These are phyloP conservation scores for Lolium multiflorum DNA, from an alignment of 176 grass and related monocot species.

Conservation along the genomic window DNA sequence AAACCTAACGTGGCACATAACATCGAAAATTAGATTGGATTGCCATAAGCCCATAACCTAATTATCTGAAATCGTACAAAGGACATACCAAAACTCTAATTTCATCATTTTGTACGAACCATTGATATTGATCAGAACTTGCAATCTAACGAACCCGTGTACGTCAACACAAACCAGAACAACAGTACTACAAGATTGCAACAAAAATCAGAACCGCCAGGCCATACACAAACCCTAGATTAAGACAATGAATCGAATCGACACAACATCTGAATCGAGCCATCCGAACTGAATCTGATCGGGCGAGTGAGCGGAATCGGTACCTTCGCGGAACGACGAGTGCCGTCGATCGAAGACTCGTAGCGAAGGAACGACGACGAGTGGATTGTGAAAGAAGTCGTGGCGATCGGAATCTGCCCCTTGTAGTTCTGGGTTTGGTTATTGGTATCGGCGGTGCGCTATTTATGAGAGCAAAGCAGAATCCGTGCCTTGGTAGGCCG, in stretches of 20 bases:
- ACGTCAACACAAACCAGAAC: neutral
- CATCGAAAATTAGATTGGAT: neutral
- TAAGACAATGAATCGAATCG: neutral
- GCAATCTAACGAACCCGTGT: neutral
- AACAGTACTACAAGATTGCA: too few relatives aligned
- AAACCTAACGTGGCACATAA: neutral
- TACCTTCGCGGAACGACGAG: conserved; percentile 18
- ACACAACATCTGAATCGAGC: neutral
- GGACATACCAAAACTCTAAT: neutral
- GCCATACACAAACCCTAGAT: neutral
- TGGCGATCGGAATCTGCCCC: neutral
- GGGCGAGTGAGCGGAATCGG: neutral
- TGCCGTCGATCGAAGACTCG: neutral
- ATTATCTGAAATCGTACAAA: neutral
- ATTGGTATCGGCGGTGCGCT: neutral
- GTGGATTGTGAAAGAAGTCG: neutral
- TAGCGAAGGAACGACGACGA: neutral
- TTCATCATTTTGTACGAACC: neutral
- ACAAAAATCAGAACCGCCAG: neutral
- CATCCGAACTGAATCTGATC: neutral
- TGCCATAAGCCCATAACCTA: too few relatives aligned
- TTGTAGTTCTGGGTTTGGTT: neutral
- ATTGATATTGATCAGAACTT: neutral
- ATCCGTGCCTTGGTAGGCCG: conserved; percentile 21
- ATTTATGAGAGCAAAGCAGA: neutral